A percentile compares a stretch with the other conserved stretches of the same genome.
These are phyloP conservation scores for Dictyostelium firmibasis DNA, from an alignment of 78 protist genomes.

Conservation along the genomic window DNA sequence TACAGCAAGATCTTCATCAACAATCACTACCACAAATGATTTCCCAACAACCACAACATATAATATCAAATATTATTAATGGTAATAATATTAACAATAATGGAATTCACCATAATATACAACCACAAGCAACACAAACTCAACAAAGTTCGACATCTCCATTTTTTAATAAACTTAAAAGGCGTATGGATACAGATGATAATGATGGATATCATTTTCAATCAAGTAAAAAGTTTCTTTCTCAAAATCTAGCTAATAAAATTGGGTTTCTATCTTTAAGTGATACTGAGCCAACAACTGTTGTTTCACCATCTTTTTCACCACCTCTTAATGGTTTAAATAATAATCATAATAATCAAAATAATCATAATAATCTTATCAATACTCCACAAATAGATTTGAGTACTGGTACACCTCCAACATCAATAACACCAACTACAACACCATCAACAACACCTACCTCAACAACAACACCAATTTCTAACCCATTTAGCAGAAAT, in stretches of 20 bases:
- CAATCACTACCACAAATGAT: neutral
- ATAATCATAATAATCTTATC: neutral
- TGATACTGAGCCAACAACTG: neutral
- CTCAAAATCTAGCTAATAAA: constrained; percentile 4
- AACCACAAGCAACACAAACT: neutral
- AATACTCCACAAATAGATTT: neutral
- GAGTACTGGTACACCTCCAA: neutral
- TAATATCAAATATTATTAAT: neutral
- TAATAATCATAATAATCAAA: neutral
- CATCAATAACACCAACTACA: neutral
- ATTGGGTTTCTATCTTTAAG: constrained; percentile 22
- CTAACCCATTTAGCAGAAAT: neutral
- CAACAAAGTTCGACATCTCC: neutral
- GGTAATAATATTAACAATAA: neutral
- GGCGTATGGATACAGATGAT: constrained; percentile 12
- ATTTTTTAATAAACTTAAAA: constrained; percentile 7
- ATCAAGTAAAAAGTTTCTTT: neutral
- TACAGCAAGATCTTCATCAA: neutral
- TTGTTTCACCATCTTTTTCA: neutral
- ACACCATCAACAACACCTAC: neutral
- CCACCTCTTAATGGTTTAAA: neutral
- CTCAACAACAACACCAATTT: neutral
- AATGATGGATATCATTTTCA: neutral
- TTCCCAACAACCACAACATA: neutral
- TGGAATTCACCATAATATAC: neutral